Evolutionary conservation across 768 basidiomycete genomes (phyloP).

Genomic region (Macrocybe gigantea): DNA sequence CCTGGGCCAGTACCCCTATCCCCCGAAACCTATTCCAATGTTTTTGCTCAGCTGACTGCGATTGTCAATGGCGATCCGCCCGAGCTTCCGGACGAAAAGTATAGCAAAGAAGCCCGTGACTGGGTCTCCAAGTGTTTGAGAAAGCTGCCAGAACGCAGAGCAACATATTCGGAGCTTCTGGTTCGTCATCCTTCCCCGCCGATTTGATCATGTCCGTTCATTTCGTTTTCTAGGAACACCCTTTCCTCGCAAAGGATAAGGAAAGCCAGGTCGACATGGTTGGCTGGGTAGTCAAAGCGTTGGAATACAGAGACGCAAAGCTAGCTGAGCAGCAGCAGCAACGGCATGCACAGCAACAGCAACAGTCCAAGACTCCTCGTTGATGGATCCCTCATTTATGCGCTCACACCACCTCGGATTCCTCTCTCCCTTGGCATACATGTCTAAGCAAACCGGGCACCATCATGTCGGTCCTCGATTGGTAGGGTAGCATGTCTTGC

Average conservation of each 20-base stretch:
- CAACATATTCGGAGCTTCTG: constrained; percentile 79
- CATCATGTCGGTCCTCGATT: too few relatives aligned
- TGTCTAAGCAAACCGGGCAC: too few relatives aligned
- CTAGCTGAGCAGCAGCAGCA: constrained; percentile 8
- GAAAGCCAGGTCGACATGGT: constrained; percentile 75
- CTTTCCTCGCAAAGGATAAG: constrained; percentile 63
- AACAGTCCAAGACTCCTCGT: not conserved
- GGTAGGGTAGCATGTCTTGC: too few relatives aligned
- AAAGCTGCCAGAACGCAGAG: constrained; percentile 74
- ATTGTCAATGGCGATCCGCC: constrained; percentile 96
- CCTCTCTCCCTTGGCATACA: too few relatives aligned
- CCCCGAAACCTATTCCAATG: constrained; percentile 97
- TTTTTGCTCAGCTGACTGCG: constrained; percentile 92
- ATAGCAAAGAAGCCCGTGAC: constrained; percentile 65
- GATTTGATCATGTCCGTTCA: not conserved
- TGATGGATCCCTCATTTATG: not conserved
- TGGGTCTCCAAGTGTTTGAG: constrained; percentile 78
- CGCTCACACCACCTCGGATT: not conserved
- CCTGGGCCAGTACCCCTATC: constrained; percentile 89
- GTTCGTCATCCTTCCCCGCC: constrained; percentile 30
- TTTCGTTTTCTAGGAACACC: constrained; percentile 49
- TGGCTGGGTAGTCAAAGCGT: constrained; percentile 67
- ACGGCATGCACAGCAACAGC: constrained; percentile 3
- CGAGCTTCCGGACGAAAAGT: constrained; percentile 66
- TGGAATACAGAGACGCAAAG: constrained; percentile 17